Percentiles rank a stretch among this genome's conserved stretches.
These are phyloP conservation scores for Naganishia liquefaciens DNA, from an alignment of 1,284 basidiomycete genomes.

Conservation along the genomic window DNA sequence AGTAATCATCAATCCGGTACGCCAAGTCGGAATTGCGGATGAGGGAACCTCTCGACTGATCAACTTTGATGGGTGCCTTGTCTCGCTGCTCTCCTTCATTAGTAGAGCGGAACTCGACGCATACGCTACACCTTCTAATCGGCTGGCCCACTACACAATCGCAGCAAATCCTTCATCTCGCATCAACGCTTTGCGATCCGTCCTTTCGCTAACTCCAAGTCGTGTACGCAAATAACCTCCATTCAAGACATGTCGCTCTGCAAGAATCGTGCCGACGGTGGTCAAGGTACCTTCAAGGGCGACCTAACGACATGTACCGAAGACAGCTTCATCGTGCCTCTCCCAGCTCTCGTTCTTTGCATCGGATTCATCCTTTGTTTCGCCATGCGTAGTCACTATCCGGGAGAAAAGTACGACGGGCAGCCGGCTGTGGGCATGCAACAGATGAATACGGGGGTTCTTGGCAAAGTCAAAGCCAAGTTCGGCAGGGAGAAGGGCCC, in stretches of 20 bases:
- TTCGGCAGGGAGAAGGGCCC: neutral
- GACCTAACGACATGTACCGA: conserved; percentile 30
- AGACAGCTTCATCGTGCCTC: conserved; percentile 32
- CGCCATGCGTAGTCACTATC: conserved; percentile 27
- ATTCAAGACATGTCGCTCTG: conserved; percentile 14
- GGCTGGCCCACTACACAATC: too few relatives aligned
- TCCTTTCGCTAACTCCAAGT: neutral
- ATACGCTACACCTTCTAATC: too few relatives aligned
- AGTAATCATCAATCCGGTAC: too few relatives aligned
- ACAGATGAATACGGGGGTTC: conserved; percentile 6
- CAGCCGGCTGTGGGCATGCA: conserved; percentile 7
- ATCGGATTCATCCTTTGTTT: conserved; percentile 31
- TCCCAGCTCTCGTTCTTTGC: conserved; percentile 22
- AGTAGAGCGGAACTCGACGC: too few relatives aligned
- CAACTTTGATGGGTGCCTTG: too few relatives aligned
- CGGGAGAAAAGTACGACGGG: conserved; percentile 19
- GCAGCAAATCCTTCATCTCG: neutral
- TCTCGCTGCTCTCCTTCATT: too few relatives aligned
- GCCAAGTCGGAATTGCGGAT: too few relatives aligned
- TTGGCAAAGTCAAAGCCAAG: conserved; percentile 5
- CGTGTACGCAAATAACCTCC: neutral
- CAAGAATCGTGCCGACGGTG: conserved; percentile 16
- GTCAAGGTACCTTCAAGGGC: conserved; percentile 27
- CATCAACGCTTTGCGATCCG: neutral
- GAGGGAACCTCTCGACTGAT: too few relatives aligned